phyloP scores from a whole-genome alignment of 495 filamentous ascomycete genomes.

The Hypomontagnella monticulosa region DNA sequence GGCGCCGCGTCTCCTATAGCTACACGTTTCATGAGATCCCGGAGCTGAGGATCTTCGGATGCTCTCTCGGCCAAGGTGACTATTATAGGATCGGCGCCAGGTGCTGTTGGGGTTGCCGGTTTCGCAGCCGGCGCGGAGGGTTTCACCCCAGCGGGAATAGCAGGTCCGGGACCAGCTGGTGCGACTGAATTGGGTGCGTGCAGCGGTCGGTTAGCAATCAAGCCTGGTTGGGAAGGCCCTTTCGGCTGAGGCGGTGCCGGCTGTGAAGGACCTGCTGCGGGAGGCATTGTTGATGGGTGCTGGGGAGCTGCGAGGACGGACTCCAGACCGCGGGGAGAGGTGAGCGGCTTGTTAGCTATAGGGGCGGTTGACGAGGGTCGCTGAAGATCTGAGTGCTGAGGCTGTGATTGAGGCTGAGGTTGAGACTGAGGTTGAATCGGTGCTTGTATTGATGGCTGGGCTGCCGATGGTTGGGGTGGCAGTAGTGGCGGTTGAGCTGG shows the following conservation, averaged over 20 bases:
- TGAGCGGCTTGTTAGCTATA: conserved; percentile 20
- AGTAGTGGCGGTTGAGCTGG: conserved; percentile 25
- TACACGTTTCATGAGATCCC: conserved; percentile 95
- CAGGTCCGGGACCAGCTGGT: conserved; percentile 19
- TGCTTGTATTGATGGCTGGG: conserved; percentile 32
- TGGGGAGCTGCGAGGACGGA: conserved; percentile 47
- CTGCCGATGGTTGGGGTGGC: conserved; percentile 21
- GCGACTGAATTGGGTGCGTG: conserved; percentile 33
- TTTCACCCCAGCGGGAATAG: conserved; percentile 36
- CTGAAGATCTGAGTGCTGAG: conserved; percentile 35
- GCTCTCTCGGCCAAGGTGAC: conserved; percentile 90
- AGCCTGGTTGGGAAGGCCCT: conserved; percentile 28
- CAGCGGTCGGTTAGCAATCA: conserved; percentile 32
- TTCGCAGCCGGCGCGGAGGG: conserved; percentile 41
- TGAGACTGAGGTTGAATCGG: conserved; percentile 33
- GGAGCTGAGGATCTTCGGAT: conserved; percentile 84
- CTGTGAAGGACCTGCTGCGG: conserved; percentile 28
- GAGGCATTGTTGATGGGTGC: conserved; percentile 29
- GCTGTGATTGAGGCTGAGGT: conserved; percentile 30
- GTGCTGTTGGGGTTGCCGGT: conserved; percentile 37
- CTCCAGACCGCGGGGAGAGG: conserved; percentile 42
- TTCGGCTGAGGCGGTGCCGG: conserved; percentile 34
- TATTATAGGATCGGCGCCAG: conserved; percentile 83
- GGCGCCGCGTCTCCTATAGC: conserved; percentile 84
- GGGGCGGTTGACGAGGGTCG: conserved; percentile 24